Evolutionary conservation across 2,329 filamentous ascomycete species (phyloP).

Genomic region (Xylaria sp.): DNA sequence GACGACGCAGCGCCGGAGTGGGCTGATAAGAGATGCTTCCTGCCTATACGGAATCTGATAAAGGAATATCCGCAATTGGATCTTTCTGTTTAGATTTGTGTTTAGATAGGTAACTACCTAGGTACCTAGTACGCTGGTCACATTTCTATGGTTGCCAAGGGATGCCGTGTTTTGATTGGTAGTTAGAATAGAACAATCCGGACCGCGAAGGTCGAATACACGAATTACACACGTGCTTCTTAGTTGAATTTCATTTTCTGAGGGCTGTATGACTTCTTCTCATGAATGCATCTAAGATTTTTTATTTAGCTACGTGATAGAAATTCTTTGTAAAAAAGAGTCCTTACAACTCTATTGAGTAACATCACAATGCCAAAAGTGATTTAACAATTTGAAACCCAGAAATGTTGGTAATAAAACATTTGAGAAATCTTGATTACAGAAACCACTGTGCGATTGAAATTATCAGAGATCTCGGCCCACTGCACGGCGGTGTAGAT

Average conservation of each 20-base stretch:
- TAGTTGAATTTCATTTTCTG: neutral
- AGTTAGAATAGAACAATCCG: neutral
- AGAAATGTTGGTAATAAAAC: neutral
- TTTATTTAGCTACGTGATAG: neutral
- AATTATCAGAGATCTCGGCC: neutral
- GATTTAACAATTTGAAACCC: no score
- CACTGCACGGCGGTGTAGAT: neutral
- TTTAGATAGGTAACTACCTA: neutral
- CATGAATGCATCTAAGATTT: no score
- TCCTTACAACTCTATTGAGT: no score
- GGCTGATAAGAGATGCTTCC: conserved; percentile 51
- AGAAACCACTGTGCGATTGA: neutral
- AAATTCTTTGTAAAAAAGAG: neutral
- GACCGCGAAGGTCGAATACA: no score
- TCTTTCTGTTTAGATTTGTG: neutral
- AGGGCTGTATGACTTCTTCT: neutral
- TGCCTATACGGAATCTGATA: conserved; percentile 50
- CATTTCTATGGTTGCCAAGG: neutral
- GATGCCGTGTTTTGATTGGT: neutral
- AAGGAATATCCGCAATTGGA: conserved; percentile 36
- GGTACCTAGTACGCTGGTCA: no score
- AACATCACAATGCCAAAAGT: no score
- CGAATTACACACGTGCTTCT: no score
- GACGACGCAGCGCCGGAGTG: conserved; percentile 40
- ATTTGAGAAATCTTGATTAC: neutral